Evolutionary conservation across 2,329 filamentous ascomycete species (phyloP), one percentile per base, ranked within the genome.

Genomic region (Penicillium rolfsii): DNA sequence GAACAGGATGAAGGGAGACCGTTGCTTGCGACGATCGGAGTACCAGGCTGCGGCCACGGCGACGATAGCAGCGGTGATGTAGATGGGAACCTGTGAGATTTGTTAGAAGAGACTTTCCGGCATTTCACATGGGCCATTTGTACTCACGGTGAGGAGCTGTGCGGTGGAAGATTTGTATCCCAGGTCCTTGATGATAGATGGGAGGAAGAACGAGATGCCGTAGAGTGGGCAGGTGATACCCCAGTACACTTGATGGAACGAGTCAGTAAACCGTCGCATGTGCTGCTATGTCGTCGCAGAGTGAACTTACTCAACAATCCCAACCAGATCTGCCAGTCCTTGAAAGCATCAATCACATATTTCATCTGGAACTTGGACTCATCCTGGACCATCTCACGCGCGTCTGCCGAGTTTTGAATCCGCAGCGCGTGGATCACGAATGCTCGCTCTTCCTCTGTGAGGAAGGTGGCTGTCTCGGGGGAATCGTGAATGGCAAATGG

Each of bases 21-120:
- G 71, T 68, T 84, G 83, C 28, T 83, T 83, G 0, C 80, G 74
- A 5, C 79, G 77, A 65, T 89, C 87, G 0, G 87, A 87, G 78
- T 86, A 66, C 64, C 81, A 87, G 0, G 86, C 86, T 0, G 81
- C 78, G 5, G 64, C 49, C 5, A 81, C 68, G 3, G 76, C 73
- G 3, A 80, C 68, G 16, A 75, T 60, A 5, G 76, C 74, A 0
- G 78, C 77, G 0, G 74, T 72, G 53, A 78, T 73, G 57, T 80
- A 79, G 49, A 79, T 77, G 0, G 77, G 76, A 38, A 77, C 69
- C 71, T 63, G 2, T 2, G 11, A 30, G 36, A 6, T 12, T 35
- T 26, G 55, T 60, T 22, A 64, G 41, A 19, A 0, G n/a, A 3
- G 5, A 4, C 5, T 16, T 8, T 14, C 4, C 30, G 8, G 1